Percentiles rank a stretch among this genome's conserved stretches.
Evolutionary conservation across 495 filamentous ascomycete genomes (phyloP).

Genomic region (Annulohypoxylon stygium): DNA sequence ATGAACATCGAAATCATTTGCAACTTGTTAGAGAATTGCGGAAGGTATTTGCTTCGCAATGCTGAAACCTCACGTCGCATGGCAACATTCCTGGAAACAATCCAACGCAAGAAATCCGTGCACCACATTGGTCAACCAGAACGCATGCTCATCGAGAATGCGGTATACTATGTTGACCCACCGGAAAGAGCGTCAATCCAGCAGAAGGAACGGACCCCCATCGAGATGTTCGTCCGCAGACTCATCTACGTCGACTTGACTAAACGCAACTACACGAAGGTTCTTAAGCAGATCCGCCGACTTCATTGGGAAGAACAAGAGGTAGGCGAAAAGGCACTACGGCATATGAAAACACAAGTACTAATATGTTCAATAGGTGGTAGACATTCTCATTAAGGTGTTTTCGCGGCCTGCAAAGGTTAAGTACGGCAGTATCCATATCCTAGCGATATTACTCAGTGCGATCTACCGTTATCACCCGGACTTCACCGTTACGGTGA

Average conservation of each 20-base stretch:
- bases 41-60: slow-evolving; percentile 92
- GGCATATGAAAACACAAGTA: not conserved
- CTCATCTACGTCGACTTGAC: slow-evolving; percentile 93
- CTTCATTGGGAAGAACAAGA: slow-evolving; percentile 97
- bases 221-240: slow-evolving; percentile 92
- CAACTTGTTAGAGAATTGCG: slow-evolving; percentile 96
- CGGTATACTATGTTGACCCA: slow-evolving; percentile 97
- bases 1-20: slow-evolving; percentile 99
- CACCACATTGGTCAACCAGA: slow-evolving; percentile 96
- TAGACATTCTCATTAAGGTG: slow-evolving; percentile 86
- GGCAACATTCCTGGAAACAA: slow-evolving; percentile 91
- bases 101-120: slow-evolving; percentile 94
- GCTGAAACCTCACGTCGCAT: slow-evolving; percentile 94
- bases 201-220: slow-evolving; percentile 94
- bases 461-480: slow-evolving; percentile 92
- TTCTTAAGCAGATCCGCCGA: slow-evolving; percentile 91
- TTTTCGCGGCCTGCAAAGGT: slow-evolving; percentile 97
- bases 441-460: slow-evolving; percentile 90
- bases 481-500: slow-evolving; percentile 85
- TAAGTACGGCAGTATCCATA: slow-evolving; percentile 96
- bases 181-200: slow-evolving; percentile 93
- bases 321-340: slow-evolving; percentile 55
- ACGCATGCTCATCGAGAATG: slow-evolving; percentile 98
- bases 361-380: slow-evolving; percentile 66
- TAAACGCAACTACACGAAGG: slow-evolving; percentile 91